Conservation (phyloP, 257 asterid species). For the Pogostemon cablin region DNA sequence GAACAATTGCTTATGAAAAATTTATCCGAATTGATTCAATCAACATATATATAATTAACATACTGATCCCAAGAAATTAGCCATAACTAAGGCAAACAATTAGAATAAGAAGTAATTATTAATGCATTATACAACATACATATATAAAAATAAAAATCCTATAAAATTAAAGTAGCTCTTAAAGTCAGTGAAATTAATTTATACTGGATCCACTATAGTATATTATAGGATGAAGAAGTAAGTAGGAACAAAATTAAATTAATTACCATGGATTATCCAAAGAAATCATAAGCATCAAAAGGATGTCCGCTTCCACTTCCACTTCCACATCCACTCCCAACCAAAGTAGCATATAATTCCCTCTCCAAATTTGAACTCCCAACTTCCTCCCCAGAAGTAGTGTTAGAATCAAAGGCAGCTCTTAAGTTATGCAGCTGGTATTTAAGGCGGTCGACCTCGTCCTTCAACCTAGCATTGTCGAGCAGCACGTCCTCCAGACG, state of each 20-base stretch:
- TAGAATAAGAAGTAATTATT: too few relatives aligned
- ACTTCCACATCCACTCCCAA: constrained; percentile 37
- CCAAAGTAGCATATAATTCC: constrained; percentile 47
- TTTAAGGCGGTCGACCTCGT: constrained; percentile 51
- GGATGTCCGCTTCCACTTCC: constrained; percentile 24
- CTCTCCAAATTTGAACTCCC: constrained; percentile 52
- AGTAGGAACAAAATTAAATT: background rate
- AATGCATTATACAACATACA: too few relatives aligned
- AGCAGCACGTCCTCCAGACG: constrained; percentile 40
- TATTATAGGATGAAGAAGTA: too few relatives aligned
- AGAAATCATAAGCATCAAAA: constrained; percentile 43
- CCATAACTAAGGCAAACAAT: too few relatives aligned
- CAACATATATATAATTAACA: too few relatives aligned
- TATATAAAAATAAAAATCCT: too few relatives aligned
- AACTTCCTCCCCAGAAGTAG: constrained; percentile 56
- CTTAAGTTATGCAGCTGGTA: constrained; percentile 48
- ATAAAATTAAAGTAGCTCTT: too few relatives aligned
- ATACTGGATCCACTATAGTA: too few relatives aligned
- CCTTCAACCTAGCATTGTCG: constrained; percentile 48
- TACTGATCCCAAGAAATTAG: too few relatives aligned
- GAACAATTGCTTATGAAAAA: too few relatives aligned
- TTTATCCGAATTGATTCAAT: too few relatives aligned
- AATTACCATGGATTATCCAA: constrained; percentile 4
- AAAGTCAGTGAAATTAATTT: too few relatives aligned
- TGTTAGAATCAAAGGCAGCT: constrained; percentile 35